phyloP scores from a whole-genome alignment of 192 early-diverging fungal species.

The Physocladia obscura region DNA sequence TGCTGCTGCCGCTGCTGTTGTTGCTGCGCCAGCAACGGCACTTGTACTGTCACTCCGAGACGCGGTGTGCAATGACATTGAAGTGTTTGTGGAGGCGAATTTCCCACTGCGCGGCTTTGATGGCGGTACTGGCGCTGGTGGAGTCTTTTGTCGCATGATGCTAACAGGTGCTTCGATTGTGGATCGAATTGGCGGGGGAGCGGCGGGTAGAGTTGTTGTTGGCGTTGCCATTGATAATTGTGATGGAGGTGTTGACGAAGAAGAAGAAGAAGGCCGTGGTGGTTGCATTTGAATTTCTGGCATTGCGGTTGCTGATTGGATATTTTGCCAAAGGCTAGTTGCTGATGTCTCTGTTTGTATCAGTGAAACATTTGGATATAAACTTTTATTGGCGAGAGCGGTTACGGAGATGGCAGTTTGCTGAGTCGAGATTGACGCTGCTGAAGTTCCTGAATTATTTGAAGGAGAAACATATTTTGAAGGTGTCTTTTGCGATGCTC shows the following conservation, averaged over 20 bases:
- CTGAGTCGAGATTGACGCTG: background rate
- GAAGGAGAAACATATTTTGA: too few species aligned
- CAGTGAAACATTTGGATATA: too few species aligned
- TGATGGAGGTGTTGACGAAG: background rate
- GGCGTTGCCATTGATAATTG: background rate
- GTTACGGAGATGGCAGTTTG: background rate
- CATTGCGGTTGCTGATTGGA: background rate
- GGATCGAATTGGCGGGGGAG: background rate
- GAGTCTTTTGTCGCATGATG: conserved; percentile 23
- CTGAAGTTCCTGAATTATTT: too few species aligned
- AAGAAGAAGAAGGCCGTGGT: background rate
- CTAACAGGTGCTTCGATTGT: conserved; percentile 1
- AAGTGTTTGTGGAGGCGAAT: background rate
- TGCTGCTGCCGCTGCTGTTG: background rate
- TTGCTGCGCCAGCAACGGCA: background rate
- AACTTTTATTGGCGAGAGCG: background rate
- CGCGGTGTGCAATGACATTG: background rate
- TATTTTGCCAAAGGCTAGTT: too few species aligned
- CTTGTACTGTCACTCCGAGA: background rate
- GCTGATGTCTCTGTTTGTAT: too few species aligned
- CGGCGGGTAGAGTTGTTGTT: background rate
- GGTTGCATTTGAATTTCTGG: background rate
- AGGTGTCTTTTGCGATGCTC: too few species aligned
- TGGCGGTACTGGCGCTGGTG: background rate
- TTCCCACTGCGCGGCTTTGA: background rate